Evolutionary conservation across 2,329 filamentous ascomycete genomes (phyloP).

Genomic region (Rosellinia necatrix): DNA sequence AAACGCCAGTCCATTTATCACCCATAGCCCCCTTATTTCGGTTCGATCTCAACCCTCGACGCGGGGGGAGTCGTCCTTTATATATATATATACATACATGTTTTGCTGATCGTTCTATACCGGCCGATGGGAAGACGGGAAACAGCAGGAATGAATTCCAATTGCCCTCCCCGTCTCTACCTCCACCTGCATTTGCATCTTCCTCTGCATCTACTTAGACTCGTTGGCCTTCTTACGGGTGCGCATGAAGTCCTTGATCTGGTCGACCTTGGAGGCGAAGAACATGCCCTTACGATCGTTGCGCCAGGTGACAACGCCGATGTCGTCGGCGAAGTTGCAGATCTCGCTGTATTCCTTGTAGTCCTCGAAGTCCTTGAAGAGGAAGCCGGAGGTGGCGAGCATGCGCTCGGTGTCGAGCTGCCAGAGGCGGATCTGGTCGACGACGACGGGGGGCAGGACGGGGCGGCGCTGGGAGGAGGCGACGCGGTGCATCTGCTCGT

Average conservation of each 20-base stretch:
- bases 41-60: not conserved
- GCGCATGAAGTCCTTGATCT: slow-evolving; percentile 80
- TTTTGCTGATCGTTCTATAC: no score
- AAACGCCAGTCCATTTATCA: slow-evolving; percentile 12
- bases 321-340: slow-evolving; percentile 80
- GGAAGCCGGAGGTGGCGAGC: slow-evolving; percentile 78
- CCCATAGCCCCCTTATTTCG: not conserved
- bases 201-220: slow-evolving; percentile 14
- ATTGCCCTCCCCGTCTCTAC: not conserved
- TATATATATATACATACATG: no score
- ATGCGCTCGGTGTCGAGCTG: slow-evolving; percentile 96
- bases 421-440: slow-evolving; percentile 97
- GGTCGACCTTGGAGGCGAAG: slow-evolving; percentile 90
- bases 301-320: slow-evolving; percentile 88
- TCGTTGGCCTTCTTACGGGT: slow-evolving; percentile 37
- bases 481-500: slow-evolving; percentile 85
- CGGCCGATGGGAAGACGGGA: no score
- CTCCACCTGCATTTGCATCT: no score
- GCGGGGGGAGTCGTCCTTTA: not conserved
- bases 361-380: slow-evolving; percentile 86
- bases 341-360: slow-evolving; percentile 72
- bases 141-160: not conserved
- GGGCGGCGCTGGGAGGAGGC: slow-evolving; percentile 63
- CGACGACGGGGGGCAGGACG: slow-evolving; percentile 89
- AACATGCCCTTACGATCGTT: slow-evolving; percentile 81